Evolutionary conservation across 441 rosid genomes (phyloP).

Genomic region (Flueggea neowawraea): DNA sequence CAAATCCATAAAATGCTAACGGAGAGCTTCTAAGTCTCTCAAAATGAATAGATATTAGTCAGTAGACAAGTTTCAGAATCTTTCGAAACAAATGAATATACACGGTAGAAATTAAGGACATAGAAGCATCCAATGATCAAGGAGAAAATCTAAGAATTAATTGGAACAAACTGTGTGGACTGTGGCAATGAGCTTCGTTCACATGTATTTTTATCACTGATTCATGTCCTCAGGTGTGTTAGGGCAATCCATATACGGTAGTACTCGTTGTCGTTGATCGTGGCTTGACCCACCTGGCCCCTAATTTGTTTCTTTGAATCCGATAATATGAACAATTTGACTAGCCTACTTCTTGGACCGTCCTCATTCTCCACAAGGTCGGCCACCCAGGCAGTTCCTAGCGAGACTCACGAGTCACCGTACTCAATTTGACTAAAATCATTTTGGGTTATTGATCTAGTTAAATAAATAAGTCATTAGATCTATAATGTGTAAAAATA

Average conservation of each 20-base stretch:
- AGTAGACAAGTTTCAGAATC: background rate
- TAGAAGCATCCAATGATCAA: no score
- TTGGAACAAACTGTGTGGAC: background rate
- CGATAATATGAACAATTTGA: slow-evolving; percentile 4
- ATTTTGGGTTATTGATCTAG: no score
- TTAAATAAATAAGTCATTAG: no score
- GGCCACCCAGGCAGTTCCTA: background rate
- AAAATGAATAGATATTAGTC: no score
- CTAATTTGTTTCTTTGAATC: background rate
- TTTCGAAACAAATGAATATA: slow-evolving; percentile 1
- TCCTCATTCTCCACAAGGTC: slow-evolving; percentile 9
- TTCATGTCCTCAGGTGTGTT: background rate
- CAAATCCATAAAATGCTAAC: no score
- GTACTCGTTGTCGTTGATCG: background rate
- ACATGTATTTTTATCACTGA: slow-evolving; percentile 16
- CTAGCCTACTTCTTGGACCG: slow-evolving; percentile 23
- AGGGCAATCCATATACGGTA: background rate
- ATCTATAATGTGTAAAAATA: no score
- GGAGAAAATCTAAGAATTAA: no score
- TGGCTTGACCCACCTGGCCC: slow-evolving; percentile 1
- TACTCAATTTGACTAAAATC: no score
- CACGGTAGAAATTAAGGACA: background rate
- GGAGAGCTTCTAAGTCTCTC: no score
- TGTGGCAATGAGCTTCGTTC: slow-evolving; percentile 13
- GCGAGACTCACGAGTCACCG: no score